These are phyloP conservation scores for Alternaria rosae DNA, from an alignment of 2,329 filamentous ascomycete species.

Conservation along the genomic window DNA sequence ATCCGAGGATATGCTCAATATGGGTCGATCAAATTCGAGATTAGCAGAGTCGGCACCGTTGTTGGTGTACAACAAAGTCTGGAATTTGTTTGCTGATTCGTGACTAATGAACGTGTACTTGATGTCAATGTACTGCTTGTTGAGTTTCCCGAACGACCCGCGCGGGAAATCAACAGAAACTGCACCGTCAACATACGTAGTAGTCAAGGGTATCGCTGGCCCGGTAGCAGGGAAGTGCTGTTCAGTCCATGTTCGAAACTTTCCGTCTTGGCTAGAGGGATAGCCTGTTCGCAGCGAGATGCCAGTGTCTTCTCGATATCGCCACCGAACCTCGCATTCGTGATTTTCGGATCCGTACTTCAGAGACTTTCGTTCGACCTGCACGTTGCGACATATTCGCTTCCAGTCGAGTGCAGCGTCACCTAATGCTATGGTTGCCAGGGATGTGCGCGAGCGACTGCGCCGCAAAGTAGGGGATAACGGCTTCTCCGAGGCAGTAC, in stretches of 20 bases:
- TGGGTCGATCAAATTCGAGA: constrained; percentile 36
- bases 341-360: constrained; percentile 18
- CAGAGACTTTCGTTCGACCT: constrained; percentile 34
- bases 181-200: constrained; percentile 33
- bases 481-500: constrained; percentile 30
- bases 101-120: constrained; percentile 36
- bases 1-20: constrained; percentile 35
- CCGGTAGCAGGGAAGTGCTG: constrained; percentile 43
- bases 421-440: constrained; percentile 35
- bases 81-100: constrained; percentile 28
- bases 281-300: constrained; percentile 36
- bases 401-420: constrained; percentile 41
- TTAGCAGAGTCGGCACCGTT: constrained; percentile 36
- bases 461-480: constrained; percentile 21
- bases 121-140: constrained; percentile 38
- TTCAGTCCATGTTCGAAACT: constrained; percentile 29
- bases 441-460: constrained; percentile 28
- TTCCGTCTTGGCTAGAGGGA: constrained; percentile 28
- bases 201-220: constrained; percentile 42
- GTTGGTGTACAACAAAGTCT: constrained; percentile 45
- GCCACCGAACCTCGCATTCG: constrained; percentile 40
- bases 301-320: constrained; percentile 37
- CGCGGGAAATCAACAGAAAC: constrained; percentile 43
- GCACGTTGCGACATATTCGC: constrained; percentile 33
- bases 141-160: constrained; percentile 32